Base-by-base conservation (phyloP, 208 protist genomes). In the Wallacemonas collosoma region DNA sequence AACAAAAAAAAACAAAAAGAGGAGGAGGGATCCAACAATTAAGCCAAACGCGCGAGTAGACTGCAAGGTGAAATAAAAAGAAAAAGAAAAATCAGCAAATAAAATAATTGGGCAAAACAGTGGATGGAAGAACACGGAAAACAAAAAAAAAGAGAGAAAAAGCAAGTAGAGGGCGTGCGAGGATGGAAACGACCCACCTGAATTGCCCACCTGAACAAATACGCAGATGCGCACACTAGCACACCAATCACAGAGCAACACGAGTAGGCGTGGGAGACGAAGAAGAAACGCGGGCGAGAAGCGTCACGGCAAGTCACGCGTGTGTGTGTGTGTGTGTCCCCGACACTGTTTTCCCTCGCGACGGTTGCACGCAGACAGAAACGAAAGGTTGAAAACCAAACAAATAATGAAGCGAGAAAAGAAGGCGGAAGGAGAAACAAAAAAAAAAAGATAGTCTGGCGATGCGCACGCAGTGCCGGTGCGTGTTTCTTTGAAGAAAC, bases 1-100 rank as follows among this genome's bases (percentile, higher is more conserved):
- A 36, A 66, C 64, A 26, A 58, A 58, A 71, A 73, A 41, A 68
- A 60, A 56, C 47, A 66, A 66, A 41, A 72, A 35, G 15, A 38
- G 53, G 41, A 55, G 35, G n/a, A 58, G 43, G n/a, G 1, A 45
- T 12, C 14, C 14, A 6, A 38, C 14, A 62, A 55, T 47, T 45
- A 38, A 71, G 17, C 66, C 2, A 66, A 67, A 0, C 41, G 14
- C 44, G 44, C 35, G 39, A 61, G 61, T 68, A 12, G 48, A 6
- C 39, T 57, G 57, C 15, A 15, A 74, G 47, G 38, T 47, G 43
- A 74, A 55, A 55, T 15, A 54, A 56, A 66, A 36, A 50, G 0
- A 38, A 12, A 58, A n/a, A 45, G 1, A 58, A 72, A 58, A 1
- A 17, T 44, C 11, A 53, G 43, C 4, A 57, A 58, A 3, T 47